Evolutionary conservation across 2,329 filamentous ascomycete genomes (phyloP), one percentile per base, ranked within the genome.

Genomic region (Penicillium sp.): DNA sequence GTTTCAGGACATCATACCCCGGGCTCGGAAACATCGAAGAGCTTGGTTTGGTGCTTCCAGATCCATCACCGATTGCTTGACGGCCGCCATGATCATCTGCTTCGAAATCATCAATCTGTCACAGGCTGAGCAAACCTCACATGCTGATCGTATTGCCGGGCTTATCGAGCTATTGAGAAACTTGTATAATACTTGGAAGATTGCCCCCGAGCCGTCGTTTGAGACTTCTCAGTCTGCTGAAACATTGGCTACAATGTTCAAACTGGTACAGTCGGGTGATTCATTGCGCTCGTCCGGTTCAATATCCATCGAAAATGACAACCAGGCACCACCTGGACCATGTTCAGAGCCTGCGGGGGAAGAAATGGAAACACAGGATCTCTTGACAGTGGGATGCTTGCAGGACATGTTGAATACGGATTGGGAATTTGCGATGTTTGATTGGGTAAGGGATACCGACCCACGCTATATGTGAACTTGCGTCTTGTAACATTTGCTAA

Each of bases 1-100:
- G 16, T 77, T 79, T 60, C 69, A 77, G 27, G 78, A 81, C 26
- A 78, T 75, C 7, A 76, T 77, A 51, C 82, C 83, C 1, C 82
- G 82, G 1, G 80, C 79, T 4, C 71, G 82, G 27, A 24, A 58
- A 8, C 26, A 55, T n/a, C 54, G 50, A 19, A 48, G 48, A 10
- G 57, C 57, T 16, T 65, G 59, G 33, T 65, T 65, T 33, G 58
- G 61, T 46, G 54, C 57, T 1, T 57, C 62, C 11, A 54, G 56
- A 1, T 45, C 57, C 14, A 56, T 55, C 35, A 52, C 59, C 46
- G 62, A 61, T 29, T 58, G 60, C 10, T 53, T 49, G 29, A 49
- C 56, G 1, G 62, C 62, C 16, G 59, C 62, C 9, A 65, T 65
- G 59, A 49, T 65, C 27, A 44, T 62, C 44, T 65, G 45, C 16